phyloP scores from a whole-genome alignment of 1,284 basidiomycete species.

The Polyporus tsugae region DNA sequence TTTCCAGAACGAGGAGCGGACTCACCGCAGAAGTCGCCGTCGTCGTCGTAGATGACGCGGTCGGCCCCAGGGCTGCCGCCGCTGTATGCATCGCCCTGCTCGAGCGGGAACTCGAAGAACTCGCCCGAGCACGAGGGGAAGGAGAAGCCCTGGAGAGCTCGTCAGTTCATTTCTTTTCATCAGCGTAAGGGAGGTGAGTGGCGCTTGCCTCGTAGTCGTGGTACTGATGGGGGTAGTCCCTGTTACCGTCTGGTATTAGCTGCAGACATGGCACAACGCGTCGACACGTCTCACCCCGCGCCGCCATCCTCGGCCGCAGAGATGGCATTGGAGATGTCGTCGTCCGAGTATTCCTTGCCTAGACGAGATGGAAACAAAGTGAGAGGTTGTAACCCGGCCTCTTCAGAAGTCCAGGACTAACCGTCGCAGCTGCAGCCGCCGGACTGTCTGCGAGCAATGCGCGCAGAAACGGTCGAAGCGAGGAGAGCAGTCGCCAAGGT shows the following conservation, averaged over 20 bases:
- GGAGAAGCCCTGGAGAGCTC: constrained; percentile 36
- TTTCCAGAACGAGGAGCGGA: not conserved
- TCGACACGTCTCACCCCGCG: constrained; percentile 25
- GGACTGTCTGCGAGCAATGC: constrained; percentile 33
- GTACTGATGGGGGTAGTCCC: constrained; percentile 41
- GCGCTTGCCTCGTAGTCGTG: constrained; percentile 37
- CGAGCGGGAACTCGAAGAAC: constrained; percentile 47
- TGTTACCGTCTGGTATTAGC: constrained; percentile 12
- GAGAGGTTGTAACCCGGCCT: constrained; percentile 12
- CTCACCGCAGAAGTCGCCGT: constrained; percentile 47
- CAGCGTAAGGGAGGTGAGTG: not conserved
- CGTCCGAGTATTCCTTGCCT: constrained; percentile 11
- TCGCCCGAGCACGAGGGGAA: constrained; percentile 41
- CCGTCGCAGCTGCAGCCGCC: constrained; percentile 38
- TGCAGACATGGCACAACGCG: not conserved
- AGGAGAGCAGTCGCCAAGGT: constrained; percentile 29
- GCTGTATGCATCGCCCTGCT: constrained; percentile 41
- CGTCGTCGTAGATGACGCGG: constrained; percentile 48
- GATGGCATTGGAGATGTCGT: constrained; percentile 28
- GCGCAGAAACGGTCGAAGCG: constrained; percentile 26
- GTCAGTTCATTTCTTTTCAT: not conserved
- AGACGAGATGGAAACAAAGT: not conserved
- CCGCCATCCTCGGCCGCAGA: constrained; percentile 32
- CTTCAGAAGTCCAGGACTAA: constrained; percentile 11
- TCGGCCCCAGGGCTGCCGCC: constrained; percentile 49